A percentile compares a stretch with the other conserved stretches of the same genome.
These are phyloP conservation scores for Fusarium chlamydosporum DNA, from an alignment of 2,329 filamentous ascomycete genomes.

Conservation along the genomic window DNA sequence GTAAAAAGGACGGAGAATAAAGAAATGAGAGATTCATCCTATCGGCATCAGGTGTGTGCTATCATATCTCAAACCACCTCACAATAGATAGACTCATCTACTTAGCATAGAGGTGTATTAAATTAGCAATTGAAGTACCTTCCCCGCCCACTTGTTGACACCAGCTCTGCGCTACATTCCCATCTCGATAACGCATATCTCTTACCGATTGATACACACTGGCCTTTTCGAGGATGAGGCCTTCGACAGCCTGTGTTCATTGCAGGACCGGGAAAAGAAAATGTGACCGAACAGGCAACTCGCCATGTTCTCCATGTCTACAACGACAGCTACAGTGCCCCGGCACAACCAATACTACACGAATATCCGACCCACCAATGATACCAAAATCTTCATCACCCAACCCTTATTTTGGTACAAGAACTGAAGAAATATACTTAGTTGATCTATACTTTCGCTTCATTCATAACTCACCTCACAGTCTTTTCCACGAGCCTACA, in stretches of 20 bases:
- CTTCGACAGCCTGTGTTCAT: slow-evolving; percentile 38
- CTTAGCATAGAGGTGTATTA: too few species aligned
- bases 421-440: slow-evolving; percentile 22
- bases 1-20: too few species aligned
- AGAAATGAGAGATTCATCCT: too few species aligned
- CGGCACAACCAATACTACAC: background rate
- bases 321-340: slow-evolving; percentile 39
- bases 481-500: slow-evolving; percentile 40
- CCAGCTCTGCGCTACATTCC: too few species aligned
- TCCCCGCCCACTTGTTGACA: too few species aligned
- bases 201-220: too few species aligned
- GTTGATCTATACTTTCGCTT: slow-evolving; percentile 44
- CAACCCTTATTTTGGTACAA: background rate
- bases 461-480: slow-evolving; percentile 47
- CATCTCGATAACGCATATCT: too few species aligned
- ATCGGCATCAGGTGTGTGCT: too few species aligned
- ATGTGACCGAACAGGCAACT: slow-evolving; percentile 27
- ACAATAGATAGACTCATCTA: too few species aligned
- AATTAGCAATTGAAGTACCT: too few species aligned
- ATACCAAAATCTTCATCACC: rapidly evolving
- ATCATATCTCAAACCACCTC: too few species aligned
- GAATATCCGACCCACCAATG: background rate
- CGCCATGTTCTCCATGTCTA: slow-evolving; percentile 32
- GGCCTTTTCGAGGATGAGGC: slow-evolving; percentile 19
- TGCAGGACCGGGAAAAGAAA: slow-evolving; percentile 42